Evolutionary conservation across 352 stramenopile species (phyloP).

Genomic region (Pythium chondricola): DNA sequence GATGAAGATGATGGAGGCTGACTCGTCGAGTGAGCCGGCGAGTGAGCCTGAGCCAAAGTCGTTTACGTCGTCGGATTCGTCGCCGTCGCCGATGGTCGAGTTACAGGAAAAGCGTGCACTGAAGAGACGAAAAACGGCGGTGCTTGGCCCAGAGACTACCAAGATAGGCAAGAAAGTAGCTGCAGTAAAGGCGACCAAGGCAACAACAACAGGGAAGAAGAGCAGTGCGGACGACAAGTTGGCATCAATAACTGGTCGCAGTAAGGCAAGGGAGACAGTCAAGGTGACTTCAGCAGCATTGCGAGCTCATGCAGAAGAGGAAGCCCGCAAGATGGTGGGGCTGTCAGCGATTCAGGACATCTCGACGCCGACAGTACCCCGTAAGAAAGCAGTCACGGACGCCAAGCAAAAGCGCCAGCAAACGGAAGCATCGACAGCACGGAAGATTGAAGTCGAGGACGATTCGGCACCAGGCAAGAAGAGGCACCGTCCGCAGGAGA

Average conservation of each 20-base stretch:
- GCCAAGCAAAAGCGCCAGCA: slow-evolving; percentile 40
- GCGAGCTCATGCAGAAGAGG: slow-evolving; percentile 1
- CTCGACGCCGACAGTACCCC: slow-evolving; percentile 52
- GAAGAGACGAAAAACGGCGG: slow-evolving; percentile 14
- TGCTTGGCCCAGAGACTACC: slow-evolving; percentile 2
- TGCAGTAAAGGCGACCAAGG: not conserved
- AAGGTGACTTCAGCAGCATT: slow-evolving; percentile 16
- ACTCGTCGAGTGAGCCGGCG: too few species aligned
- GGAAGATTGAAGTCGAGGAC: not conserved
- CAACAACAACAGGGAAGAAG: not conserved
- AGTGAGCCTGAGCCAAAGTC: too few species aligned
- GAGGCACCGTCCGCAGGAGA: too few species aligned
- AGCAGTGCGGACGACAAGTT: not conserved
- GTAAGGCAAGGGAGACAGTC: slow-evolving; percentile 3
- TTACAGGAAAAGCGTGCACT: slow-evolving; percentile 10
- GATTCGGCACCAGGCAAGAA: too few species aligned
- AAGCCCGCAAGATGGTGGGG: not conserved
- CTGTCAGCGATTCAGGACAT: slow-evolving; percentile 43
- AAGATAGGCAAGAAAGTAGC: too few species aligned
- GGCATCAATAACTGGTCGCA: not conserved
- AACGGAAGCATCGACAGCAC: too few species aligned
- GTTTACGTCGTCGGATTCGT: too few species aligned
- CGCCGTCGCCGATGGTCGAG: too few species aligned
- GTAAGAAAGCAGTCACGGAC: slow-evolving; percentile 40
- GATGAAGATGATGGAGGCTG: not conserved